Evolutionary conservation across 2,329 filamentous ascomycete genomes (phyloP), one percentile per base, ranked within the genome.

Genomic region (Metarhizium brunneum): DNA sequence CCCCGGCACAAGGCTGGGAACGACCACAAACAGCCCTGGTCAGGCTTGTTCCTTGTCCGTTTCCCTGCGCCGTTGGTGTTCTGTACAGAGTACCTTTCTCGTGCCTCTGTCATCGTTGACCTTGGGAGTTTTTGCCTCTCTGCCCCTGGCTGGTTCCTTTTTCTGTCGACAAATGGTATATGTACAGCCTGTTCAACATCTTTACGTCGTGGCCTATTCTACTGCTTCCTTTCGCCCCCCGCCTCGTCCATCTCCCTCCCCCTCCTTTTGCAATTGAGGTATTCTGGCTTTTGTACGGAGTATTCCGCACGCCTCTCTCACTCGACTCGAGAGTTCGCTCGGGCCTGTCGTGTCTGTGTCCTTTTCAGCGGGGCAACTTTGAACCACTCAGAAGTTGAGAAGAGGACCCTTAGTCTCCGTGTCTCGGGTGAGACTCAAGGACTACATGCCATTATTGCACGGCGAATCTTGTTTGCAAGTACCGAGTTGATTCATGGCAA

Each of bases 401-500:
- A 47, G n/a, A 47, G 50, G 53, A 51, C 45, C 52, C 51, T 45
- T 48, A 48, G 38, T 8, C 40, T 52, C 45, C 49, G 50, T 58
- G 54, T 58, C 57, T 56, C 52, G 57, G 55, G 40, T 51, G 50
- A 50, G 29, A 48, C 49, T 35, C 43, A 10, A 25, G 25, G 25
- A 25, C 25, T 25, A 25, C 25, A 25, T 25, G 4, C 25, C 3
- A 25, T 3, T 20, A 47, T 18, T 47, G 45, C 20, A 29, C 25
- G 45, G 25, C 45, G 14, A 30, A 3, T 48, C 20, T 16, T 48
- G 48, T 30, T 50, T 10, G 13, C 48, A 35, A 50, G 32, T 38
- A 25, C 51, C 42, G 29, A 47, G 25, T 20, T 53, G 8, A 35
- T 35, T 45, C 25, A 29, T 45, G 14, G 14, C 40, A 53, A 18